A percentile compares a stretch with the other conserved stretches of the same genome.
These are phyloP conservation scores for Pythium phragmiticola DNA, from an alignment of 352 stramenopile genomes.

Conservation along the genomic window DNA sequence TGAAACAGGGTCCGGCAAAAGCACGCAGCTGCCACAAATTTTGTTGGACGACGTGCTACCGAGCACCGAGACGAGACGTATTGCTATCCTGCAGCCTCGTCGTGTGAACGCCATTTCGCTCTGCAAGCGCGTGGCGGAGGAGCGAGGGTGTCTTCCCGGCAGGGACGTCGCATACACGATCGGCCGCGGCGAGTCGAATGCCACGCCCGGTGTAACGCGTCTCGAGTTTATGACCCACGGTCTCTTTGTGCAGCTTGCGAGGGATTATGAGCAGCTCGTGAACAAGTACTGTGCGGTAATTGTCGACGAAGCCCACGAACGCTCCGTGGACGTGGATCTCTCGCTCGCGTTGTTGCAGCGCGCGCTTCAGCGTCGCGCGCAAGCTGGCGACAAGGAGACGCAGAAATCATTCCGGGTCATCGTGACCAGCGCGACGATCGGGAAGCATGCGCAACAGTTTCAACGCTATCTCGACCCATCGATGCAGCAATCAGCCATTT, in stretches of 20 bases:
- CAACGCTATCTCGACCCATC: constrained; percentile 23
- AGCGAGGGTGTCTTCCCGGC: constrained; percentile 16
- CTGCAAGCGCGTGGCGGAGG: constrained; percentile 19
- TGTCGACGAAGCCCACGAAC: constrained; percentile 34
- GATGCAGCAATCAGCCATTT: constrained; percentile 12
- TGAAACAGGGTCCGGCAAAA: constrained; percentile 35
- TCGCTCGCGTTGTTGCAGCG: constrained; percentile 28
- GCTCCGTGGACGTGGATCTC: constrained; percentile 32
- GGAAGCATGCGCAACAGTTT: constrained; percentile 16
- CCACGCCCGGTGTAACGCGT: background rate
- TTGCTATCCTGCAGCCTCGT: constrained; percentile 29
- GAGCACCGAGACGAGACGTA: constrained; percentile 5
- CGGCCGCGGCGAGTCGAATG: constrained; percentile 22
- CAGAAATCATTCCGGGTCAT: constrained; percentile 20
- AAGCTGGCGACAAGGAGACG: background rate
- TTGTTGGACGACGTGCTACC: constrained; percentile 29
- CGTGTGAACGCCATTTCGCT: constrained; percentile 31
- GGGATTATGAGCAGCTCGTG: constrained; percentile 18
- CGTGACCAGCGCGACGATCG: constrained; percentile 34
- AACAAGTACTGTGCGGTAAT: constrained; percentile 25
- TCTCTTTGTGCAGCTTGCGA: constrained; percentile 28
- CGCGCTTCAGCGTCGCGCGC: background rate
- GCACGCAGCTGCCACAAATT: constrained; percentile 33
- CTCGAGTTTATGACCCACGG: constrained; percentile 33
- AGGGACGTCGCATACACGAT: constrained; percentile 31